Evolutionary conservation across 1,139 yeast genomes (phyloP).

Genomic region (Yarrowia galli): DNA sequence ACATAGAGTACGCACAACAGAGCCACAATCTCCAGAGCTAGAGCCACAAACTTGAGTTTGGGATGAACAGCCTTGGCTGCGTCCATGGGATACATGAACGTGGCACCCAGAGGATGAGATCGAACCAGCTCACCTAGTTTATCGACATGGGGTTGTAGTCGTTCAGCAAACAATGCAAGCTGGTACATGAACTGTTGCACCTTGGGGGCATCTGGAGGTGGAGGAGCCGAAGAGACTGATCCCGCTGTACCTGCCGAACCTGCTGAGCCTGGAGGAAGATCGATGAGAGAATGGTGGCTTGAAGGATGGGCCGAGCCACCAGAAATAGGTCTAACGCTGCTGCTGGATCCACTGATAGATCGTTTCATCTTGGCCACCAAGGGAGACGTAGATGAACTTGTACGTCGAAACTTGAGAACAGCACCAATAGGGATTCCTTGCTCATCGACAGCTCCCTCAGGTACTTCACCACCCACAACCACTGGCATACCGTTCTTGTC

Average conservation of each 20-base stretch:
- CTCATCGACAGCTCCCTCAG: constrained; percentile 5
- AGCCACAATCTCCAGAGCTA: constrained; percentile 6
- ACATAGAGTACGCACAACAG: constrained; percentile 22
- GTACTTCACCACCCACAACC: neutral
- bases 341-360: neutral
- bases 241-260: neutral
- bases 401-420: constrained; percentile 27
- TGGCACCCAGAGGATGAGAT: constrained; percentile 14
- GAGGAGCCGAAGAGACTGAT: constrained; percentile 1
- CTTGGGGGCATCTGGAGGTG: constrained; percentile 2
- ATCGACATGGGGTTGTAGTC: constrained; percentile 4
- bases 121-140: constrained; percentile 1
- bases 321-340: neutral
- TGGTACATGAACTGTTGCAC: constrained; percentile 16
- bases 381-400: too few species aligned
- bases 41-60: constrained; percentile 8
- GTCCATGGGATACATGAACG: constrained; percentile 29
- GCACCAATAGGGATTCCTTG: neutral
- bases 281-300: neutral
- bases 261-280: constrained; percentile 4
- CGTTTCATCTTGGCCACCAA: constrained; percentile 6
- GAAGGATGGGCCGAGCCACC: constrained; percentile 2
- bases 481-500: constrained; percentile 1
- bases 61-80: constrained; percentile 14
- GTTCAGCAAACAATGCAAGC: neutral